Evolutionary conservation across 495 filamentous ascomycete genomes (phyloP), one percentile per base, ranked within the genome.

Genomic region (Jackrogersella multiformis): DNA sequence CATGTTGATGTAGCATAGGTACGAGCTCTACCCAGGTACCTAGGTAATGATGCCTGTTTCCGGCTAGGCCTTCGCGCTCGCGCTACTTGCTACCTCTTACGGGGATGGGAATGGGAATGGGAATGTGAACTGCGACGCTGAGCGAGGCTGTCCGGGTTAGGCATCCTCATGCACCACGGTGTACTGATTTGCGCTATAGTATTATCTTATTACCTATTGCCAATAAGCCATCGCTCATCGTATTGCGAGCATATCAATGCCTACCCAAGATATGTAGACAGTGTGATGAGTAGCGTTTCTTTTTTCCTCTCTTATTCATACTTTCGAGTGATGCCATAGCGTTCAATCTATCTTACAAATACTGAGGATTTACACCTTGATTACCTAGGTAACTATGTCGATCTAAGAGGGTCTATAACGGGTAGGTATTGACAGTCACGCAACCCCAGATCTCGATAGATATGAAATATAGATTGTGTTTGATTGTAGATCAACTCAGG

Each of bases 401-500:
- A 21, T 36, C 23, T 16, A 23, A 36, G n/a, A 5, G 24, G 24
- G 1, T 1, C 30, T 18, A n/a, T 9, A 53, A 53, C 2, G 8
- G 55, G 44, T 45, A 57, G 28, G 56, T 60, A 48, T 60, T 34
- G 41, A 26, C 41, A 66, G 63, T 66, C 56, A 67, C 35, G 51
- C 64, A 48, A 52, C 41, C 26, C 42, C 26, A 26, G 42, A 67
- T 61, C 64, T 67, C 56, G 56, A 67, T 67, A 49, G 23, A 16
- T 18, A 30, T 28, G 26, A 30, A 30, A 30, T 18, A 46, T 4
- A 46, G 42, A 46, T 46, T 23, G 21, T 13, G 13, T 26, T 48
- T 23, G 21, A 28, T 48, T 48, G 44, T 13, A 48, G 44, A 48
- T 42, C 39, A 18, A 15, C 21, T 42, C 16, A n/a, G n/a, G n/a